Percentiles rank a stretch among this genome's conserved stretches.
These are phyloP conservation scores for Fusarium miscanthi DNA, from an alignment of 2,329 filamentous ascomycete species.

Conservation along the genomic window DNA sequence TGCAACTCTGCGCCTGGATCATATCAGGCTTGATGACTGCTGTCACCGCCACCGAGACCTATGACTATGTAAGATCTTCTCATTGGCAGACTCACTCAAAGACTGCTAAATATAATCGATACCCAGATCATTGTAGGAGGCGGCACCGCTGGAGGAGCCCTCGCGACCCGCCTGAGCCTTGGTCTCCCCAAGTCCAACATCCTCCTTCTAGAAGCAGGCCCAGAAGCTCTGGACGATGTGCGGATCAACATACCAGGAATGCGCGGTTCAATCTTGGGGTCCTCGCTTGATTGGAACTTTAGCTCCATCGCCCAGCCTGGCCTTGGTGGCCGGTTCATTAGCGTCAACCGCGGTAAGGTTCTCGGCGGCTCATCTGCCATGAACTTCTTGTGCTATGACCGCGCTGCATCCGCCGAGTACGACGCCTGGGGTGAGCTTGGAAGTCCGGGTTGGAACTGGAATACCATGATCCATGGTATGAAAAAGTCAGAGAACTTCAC, in stretches of 20 bases:
- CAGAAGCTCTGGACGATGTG: neutral
- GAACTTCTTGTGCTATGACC: neutral
- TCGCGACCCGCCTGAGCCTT: neutral
- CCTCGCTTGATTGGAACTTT: neutral
- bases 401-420: neutral
- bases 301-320: neutral
- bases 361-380: neutral
- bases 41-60: neutral
- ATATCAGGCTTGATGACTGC: neutral
- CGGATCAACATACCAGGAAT: neutral
- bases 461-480: neutral
- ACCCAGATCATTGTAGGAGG: neutral
- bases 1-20: neutral
- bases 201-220: neutral
- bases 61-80: neutral
- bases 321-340: neutral
- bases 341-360: neutral
- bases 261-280: neutral
- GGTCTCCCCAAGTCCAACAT: neutral
- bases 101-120: fast-evolving
- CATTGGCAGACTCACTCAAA: too few relatives aligned
- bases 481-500: neutral
- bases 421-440: neutral
- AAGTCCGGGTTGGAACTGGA: neutral
- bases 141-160: neutral